A percentile compares a stretch with the other conserved stretches of the same genome.
Evolutionary conservation across 495 filamentous ascomycete genomes (phyloP).

Genomic region (Lentithecium fluviatile): DNA sequence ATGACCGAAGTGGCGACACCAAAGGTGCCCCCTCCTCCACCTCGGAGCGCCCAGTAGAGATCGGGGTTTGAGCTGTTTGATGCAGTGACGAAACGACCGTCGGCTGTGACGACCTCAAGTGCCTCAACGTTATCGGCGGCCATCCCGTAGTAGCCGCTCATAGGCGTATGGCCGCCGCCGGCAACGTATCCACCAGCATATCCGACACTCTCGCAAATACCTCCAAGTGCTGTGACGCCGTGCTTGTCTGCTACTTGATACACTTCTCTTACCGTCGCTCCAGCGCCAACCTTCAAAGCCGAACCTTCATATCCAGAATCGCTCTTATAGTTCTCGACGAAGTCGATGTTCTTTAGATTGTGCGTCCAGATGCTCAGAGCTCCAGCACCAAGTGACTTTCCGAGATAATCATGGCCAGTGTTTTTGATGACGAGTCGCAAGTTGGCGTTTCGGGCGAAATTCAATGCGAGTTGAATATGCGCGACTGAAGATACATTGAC

Average conservation of each 20-base stretch:
- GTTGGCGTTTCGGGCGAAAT: conserved; percentile 61
- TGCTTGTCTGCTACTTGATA: conserved; percentile 6
- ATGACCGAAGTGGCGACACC: conserved; percentile 7
- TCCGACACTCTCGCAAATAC: conserved; percentile 5
- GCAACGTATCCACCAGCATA: neutral
- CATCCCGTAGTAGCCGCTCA: conserved; percentile 3
- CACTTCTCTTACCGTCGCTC: conserved; percentile 1
- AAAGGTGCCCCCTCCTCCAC: conserved; percentile 13
- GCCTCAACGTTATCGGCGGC: conserved; percentile 9
- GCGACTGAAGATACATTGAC: conserved; percentile 52
- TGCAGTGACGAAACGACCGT: conserved; percentile 10
- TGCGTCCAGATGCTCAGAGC: conserved; percentile 24
- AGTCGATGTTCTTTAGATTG: conserved; percentile 17
- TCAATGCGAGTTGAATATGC: conserved; percentile 59
- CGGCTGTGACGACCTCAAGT: neutral
- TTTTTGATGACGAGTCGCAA: conserved; percentile 65
- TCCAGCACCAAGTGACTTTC: conserved; percentile 8
- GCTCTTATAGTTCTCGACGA: conserved; percentile 1
- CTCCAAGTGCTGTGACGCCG: conserved; percentile 10
- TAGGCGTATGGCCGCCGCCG: conserved; percentile 12
- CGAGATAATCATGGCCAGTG: conserved; percentile 54
- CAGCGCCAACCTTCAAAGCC: conserved; percentile 7
- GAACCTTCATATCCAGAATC: conserved; percentile 6
- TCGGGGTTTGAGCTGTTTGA: neutral
- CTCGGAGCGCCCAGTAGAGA: conserved; percentile 12